phyloP scores from a whole-genome alignment of 2,329 filamentous ascomycete genomes.

The Diaporthe sp. region DNA sequence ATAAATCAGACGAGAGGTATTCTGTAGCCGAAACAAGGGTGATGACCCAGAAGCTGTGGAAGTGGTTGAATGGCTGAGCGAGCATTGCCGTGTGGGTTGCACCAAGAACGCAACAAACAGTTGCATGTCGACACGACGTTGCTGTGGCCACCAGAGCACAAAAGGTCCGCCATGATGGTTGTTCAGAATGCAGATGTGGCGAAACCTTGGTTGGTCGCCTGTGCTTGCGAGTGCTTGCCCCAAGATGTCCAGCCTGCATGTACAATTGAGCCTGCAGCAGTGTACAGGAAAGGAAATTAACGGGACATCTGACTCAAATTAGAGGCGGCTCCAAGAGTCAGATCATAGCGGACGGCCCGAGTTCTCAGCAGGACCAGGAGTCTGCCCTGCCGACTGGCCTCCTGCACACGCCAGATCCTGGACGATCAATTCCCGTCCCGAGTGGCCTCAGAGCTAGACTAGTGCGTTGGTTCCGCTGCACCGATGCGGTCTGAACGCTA shows the following conservation, averaged over 20 bases:
- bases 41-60: background rate
- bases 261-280: conserved; percentile 13
- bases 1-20: background rate
- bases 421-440: background rate
- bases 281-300: conserved; percentile 5
- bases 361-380: conserved; percentile 4
- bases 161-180: background rate
- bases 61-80: background rate
- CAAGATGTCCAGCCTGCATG: background rate
- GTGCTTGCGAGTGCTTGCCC: background rate
- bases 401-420: conserved; percentile 1
- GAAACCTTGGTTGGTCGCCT: conserved; percentile 11
- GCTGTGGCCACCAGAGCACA: conserved; percentile 10
- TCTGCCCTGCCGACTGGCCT: conserved; percentile 19
- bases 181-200: conserved; percentile 1
- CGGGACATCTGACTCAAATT: conserved; percentile 17
- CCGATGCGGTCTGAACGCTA: conserved; percentile 8
- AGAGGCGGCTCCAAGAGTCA: conserved; percentile 13
- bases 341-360: conserved; percentile 28
- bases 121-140: background rate
- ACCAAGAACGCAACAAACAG: conserved; percentile 17
- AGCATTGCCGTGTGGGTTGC: background rate
- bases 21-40: background rate
- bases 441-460: conserved; percentile 11
- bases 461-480: conserved; percentile 1